phyloP scores from a whole-genome alignment of 257 asterid genomes.

The Nicotiana obtusifolia region DNA sequence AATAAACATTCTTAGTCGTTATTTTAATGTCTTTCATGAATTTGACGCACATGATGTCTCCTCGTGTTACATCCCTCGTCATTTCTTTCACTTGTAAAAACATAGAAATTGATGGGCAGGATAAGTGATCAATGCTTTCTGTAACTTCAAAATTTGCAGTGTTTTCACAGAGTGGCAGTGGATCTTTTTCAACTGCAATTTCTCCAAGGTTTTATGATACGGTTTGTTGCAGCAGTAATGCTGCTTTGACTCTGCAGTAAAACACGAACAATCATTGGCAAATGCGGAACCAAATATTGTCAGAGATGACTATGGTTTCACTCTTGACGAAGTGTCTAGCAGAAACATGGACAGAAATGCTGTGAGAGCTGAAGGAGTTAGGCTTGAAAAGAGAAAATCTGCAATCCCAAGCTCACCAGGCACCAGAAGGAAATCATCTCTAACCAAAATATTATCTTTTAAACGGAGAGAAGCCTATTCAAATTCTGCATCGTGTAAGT shows the following conservation, averaged over 20 bases:
- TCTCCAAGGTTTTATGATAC: constrained; percentile 67
- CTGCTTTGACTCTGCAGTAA: constrained; percentile 8
- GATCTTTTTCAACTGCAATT: constrained; percentile 54
- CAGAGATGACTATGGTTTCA: not conserved
- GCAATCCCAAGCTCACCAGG: constrained; percentile 37
- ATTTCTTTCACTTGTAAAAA: not conserved
- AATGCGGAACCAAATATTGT: constrained; percentile 7
- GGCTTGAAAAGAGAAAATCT: constrained; percentile 47
- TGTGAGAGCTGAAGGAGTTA: constrained; percentile 28
- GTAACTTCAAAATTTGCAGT: constrained; percentile 36
- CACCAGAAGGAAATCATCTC: constrained; percentile 42
- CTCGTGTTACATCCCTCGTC: not conserved
- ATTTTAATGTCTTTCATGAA: not conserved
- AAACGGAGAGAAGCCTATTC: constrained; percentile 57
- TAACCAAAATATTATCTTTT: constrained; percentile 40
- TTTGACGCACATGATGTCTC: too few relatives aligned
- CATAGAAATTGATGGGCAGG: not conserved
- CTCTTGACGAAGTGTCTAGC: constrained; percentile 13
- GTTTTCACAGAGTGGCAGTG: constrained; percentile 51
- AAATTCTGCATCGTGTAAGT: constrained; percentile 50
- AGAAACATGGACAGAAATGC: constrained; percentile 23
- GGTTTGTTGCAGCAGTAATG: constrained; percentile 2
- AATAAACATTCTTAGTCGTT: not conserved
- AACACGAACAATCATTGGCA: constrained; percentile 11
- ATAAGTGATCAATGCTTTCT: not conserved